phyloP scores from a whole-genome alignment of 2,329 filamentous ascomycete species.

The Hypoxylon sp. region DNA sequence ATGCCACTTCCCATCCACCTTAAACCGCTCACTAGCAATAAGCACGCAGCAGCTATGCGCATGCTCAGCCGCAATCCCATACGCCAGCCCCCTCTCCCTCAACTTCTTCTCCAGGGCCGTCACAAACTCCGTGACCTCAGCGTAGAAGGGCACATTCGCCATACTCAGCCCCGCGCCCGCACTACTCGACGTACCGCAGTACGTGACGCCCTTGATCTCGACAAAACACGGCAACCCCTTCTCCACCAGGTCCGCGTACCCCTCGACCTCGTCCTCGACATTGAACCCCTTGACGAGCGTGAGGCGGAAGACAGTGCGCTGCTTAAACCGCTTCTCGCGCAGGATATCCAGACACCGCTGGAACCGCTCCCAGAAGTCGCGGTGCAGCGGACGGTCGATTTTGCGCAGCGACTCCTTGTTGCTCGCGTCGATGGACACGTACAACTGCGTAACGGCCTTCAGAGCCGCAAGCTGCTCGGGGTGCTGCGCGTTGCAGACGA shows the following conservation, averaged over 20 bases:
- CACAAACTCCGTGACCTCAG: conserved; percentile 88
- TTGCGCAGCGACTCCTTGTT: conserved; percentile 88
- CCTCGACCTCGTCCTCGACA: conserved; percentile 90
- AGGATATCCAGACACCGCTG: conserved; percentile 90
- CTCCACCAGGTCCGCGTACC: conserved; percentile 91
- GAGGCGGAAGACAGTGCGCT: conserved; percentile 93
- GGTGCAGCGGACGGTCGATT: conserved; percentile 92
- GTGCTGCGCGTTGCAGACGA: conserved; percentile 98
- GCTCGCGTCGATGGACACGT: conserved; percentile 95
- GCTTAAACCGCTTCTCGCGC: conserved; percentile 82
- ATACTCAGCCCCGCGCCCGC: conserved; percentile 91
- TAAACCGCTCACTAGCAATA: conserved; percentile 85
- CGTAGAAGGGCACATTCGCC: conserved; percentile 97
- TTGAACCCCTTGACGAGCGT: conserved; percentile 99
- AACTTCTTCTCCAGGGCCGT: conserved; percentile 79
- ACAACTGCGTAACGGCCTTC: conserved; percentile 91
- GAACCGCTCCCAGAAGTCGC: conserved; percentile 98
- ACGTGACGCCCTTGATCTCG: conserved; percentile 96
- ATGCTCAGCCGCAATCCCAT: conserved; percentile 95
- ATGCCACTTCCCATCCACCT: conserved; percentile 83
- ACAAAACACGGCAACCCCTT: conserved; percentile 90
- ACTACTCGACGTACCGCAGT: conserved; percentile 90
- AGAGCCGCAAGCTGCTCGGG: conserved; percentile 88
- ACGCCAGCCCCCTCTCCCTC: conserved; percentile 76
- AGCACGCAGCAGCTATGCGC: conserved; percentile 94